A percentile compares a stretch with the other conserved stretches of the same genome.
These are phyloP conservation scores for Eucalyptus shirleyi DNA, from an alignment of 345 rosid genomes.

Conservation along the genomic window DNA sequence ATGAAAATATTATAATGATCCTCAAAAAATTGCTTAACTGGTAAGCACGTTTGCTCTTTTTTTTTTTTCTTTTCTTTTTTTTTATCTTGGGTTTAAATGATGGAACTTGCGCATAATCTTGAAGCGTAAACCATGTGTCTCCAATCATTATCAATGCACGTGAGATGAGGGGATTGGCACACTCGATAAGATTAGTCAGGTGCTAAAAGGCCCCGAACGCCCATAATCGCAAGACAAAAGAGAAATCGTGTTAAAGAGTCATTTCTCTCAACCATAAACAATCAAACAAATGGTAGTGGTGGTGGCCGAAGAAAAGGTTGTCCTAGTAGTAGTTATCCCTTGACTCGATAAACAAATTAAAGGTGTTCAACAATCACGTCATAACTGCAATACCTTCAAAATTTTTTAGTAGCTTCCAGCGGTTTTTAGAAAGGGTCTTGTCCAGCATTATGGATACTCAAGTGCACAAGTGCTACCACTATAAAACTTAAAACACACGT, in stretches of 20 bases:
- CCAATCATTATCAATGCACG: not conserved
- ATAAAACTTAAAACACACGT: not conserved
- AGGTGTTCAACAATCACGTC: not conserved
- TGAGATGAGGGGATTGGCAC: not conserved
- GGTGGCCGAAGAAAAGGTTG: not conserved
- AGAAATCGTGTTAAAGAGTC: not conserved
- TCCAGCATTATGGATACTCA: not conserved
- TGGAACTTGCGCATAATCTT: not conserved
- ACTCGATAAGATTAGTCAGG: not conserved
- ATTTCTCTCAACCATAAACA: not conserved
- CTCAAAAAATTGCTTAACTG: not conserved
- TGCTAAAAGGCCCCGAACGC: not conserved
- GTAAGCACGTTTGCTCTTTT: not conserved
- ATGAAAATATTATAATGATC: not conserved
- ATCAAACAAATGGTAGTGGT: not conserved
- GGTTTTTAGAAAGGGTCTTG: not conserved
- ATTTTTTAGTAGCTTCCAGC: not conserved
- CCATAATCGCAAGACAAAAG: not conserved
- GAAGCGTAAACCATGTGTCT: not conserved
- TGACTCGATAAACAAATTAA: not conserved
- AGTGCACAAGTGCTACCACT: not conserved
- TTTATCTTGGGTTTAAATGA: fast-evolving
- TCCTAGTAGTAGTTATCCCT: not conserved
- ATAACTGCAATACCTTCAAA: not conserved
- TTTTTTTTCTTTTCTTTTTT: not conserved